Evolutionary conservation across 257 asterid species (phyloP), one percentile per base, ranked within the genome.

Genomic region (Rauvolfia tetraphylla): DNA sequence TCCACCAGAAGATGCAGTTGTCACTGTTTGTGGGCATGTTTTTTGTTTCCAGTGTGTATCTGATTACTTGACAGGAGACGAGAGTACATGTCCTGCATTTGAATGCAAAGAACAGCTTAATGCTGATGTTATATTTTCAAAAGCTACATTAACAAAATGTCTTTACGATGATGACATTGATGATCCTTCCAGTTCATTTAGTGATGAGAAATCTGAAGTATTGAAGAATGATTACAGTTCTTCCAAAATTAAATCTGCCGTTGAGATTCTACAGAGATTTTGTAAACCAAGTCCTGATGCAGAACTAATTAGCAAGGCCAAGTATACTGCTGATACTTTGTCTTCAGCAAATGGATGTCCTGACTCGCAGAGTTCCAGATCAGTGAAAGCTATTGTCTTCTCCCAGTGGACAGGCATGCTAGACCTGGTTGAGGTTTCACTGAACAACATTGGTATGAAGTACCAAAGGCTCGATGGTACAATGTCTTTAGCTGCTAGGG

Each of bases 351-450:
- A 73, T 78, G 78, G 34, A 56, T 66, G 51, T 68, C 75, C 72
- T 54, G 83, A 79, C 53, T 75, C 85, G 33, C 88, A 86, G 63
- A 66, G 68, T 75, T 75, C 81, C 68, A 88, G 76, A 76, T 88
- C 89, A 41, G 87, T 86, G 83, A 95, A 95, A 86, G 93, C 99
- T 80, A 95, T 95, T 80, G 89, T 95, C 49, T 95, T 95, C 83
- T 93, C 99, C 78, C 99, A 95, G 80, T 95, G 99, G 99, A 95
- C 99, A 73, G 78, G 93, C 86, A 95, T 95, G 99, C 83, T 95
- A 84, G 91, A 95, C 85, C 84, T 95, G 79, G 79, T 95, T 84
- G 97, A 93, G 87, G 82, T 49, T 80, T 89, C 99, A 57, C 82
- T 95, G 77, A 86, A 84, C 80, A 81, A 85, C 39, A 81, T 88